Conservation (phyloP, 225 moss, liverwort and hornwort genomes). For the Pseudoscleropodium purum region DNA sequence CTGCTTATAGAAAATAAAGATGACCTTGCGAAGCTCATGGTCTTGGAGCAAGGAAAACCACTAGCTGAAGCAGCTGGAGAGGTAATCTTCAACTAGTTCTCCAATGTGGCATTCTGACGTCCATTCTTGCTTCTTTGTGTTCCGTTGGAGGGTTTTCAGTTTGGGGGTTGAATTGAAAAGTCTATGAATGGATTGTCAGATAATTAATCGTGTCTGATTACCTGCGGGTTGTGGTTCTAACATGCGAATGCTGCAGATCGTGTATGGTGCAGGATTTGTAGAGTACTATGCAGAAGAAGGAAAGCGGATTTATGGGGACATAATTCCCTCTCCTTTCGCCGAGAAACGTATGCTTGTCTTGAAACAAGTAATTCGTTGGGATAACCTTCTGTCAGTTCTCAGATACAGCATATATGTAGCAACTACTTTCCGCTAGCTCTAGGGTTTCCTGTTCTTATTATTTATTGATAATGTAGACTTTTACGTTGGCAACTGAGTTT, state of each 20-base stretch:
- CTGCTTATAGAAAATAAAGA: conserved; percentile 66
- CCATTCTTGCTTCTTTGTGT: not conserved
- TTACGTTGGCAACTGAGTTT: not conserved
- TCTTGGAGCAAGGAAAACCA: conserved; percentile 94
- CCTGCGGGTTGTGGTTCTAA: not conserved
- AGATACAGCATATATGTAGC: not conserved
- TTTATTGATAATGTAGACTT: not conserved
- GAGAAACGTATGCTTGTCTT: conserved; percentile 79
- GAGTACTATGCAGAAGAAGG: conserved; percentile 87
- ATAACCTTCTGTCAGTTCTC: not conserved
- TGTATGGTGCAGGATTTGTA: conserved; percentile 80
- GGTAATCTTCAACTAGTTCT: conserved; percentile 26
- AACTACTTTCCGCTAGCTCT: not conserved
- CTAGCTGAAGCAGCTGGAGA: conserved; percentile 72
- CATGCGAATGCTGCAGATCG: conserved; percentile 47
- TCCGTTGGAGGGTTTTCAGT: not conserved
- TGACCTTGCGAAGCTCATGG: conserved; percentile 80
- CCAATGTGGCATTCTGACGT: not conserved
- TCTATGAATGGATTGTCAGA: not conserved
- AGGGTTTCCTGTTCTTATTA: not conserved
- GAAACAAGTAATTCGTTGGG: conserved; percentile 49
- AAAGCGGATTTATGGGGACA: conserved; percentile 72
- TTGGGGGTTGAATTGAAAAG: not conserved
- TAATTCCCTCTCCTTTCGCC: conserved; percentile 60
- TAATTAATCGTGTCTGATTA: not conserved